phyloP scores from a whole-genome alignment of 257 asterid species.

The Solanum arcanum region DNA sequence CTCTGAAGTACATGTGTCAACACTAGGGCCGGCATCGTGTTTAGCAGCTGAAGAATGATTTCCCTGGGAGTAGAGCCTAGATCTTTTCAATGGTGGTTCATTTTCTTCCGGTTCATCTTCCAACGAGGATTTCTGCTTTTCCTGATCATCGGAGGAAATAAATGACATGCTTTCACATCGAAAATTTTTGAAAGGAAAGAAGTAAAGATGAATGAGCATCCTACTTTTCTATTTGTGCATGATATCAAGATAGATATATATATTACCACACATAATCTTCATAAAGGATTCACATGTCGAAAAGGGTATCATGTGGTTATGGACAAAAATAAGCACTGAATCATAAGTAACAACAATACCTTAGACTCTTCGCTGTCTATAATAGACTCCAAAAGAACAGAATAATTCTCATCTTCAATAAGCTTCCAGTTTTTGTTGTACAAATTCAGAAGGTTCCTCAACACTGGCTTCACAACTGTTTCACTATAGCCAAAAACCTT shows the following conservation, averaged over 20 bases:
- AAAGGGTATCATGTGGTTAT: background rate
- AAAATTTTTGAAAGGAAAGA: background rate
- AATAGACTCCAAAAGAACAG: slow-evolving; percentile 30
- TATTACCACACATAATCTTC: background rate
- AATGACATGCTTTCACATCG: background rate
- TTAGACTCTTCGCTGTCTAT: slow-evolving; percentile 23
- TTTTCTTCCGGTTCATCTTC: slow-evolving; percentile 18
- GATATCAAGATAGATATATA: background rate
- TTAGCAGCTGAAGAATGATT: slow-evolving; percentile 2
- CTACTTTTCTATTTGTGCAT: background rate
- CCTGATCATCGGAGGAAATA: background rate
- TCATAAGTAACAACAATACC: slow-evolving; percentile 8
- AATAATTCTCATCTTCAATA: slow-evolving; percentile 29
- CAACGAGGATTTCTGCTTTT: background rate
- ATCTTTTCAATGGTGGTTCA: slow-evolving; percentile 19
- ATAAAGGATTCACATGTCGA: background rate
- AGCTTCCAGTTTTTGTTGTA: slow-evolving; percentile 28
- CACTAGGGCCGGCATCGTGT: background rate
- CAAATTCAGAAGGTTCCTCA: slow-evolving; percentile 14
- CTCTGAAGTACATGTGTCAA: background rate
- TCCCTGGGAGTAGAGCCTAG: slow-evolving; percentile 4
- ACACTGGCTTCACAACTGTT: slow-evolving; percentile 22
- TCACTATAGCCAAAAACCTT: slow-evolving; percentile 16
- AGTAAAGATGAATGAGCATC: background rate
- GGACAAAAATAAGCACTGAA: background rate